A percentile compares a stretch with the other conserved stretches of the same genome.
phyloP scores from a whole-genome alignment of 2,329 filamentous ascomycete species.

The Colletotrichum sp. region DNA sequence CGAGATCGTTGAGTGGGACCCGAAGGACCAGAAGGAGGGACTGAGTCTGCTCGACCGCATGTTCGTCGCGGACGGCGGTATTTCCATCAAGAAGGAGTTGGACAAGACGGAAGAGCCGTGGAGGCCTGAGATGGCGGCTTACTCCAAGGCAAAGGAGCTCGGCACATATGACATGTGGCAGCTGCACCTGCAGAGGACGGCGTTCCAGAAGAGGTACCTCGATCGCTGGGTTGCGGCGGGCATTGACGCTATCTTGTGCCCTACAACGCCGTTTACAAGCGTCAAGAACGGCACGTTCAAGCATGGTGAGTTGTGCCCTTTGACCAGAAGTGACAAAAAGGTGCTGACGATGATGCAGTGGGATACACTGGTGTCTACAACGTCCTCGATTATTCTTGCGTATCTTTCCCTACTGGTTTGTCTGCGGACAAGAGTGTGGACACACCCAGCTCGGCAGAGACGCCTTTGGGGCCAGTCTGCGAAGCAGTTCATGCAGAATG shows the following conservation, averaged over 20 bases:
- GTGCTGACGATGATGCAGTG: slow-evolving; percentile 33
- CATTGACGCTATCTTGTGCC: slow-evolving; percentile 68
- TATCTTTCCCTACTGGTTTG: slow-evolving; percentile 52
- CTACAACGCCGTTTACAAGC: slow-evolving; percentile 51
- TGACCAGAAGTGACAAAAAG: neutral
- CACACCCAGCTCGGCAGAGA: slow-evolving; percentile 28
- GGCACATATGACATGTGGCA: slow-evolving; percentile 52
- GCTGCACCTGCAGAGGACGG: slow-evolving; percentile 49
- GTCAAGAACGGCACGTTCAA: slow-evolving; percentile 48
- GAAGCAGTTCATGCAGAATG: slow-evolving; percentile 45
- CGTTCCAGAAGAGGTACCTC: slow-evolving; percentile 50
- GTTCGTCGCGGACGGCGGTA: slow-evolving; percentile 54
- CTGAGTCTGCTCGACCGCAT: slow-evolving; percentile 43
- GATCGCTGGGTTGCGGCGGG: slow-evolving; percentile 50
- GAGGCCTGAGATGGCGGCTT: slow-evolving; percentile 41
- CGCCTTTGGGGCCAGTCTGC: slow-evolving; percentile 41
- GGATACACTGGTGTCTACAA: slow-evolving; percentile 57
- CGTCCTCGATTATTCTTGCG: slow-evolving; percentile 51
- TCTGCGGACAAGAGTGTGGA: slow-evolving; percentile 46
- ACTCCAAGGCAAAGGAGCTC: slow-evolving; percentile 39
- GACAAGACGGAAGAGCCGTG: slow-evolving; percentile 47
- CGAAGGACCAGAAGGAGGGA: slow-evolving; percentile 45
- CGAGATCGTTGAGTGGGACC: slow-evolving; percentile 57
- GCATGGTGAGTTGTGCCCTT: slow-evolving; percentile 38
- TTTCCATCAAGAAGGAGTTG: slow-evolving; percentile 42